Evolutionary conservation across 2,329 filamentous ascomycete genomes (phyloP).

Genomic region (Periglandula ipomoeae): DNA sequence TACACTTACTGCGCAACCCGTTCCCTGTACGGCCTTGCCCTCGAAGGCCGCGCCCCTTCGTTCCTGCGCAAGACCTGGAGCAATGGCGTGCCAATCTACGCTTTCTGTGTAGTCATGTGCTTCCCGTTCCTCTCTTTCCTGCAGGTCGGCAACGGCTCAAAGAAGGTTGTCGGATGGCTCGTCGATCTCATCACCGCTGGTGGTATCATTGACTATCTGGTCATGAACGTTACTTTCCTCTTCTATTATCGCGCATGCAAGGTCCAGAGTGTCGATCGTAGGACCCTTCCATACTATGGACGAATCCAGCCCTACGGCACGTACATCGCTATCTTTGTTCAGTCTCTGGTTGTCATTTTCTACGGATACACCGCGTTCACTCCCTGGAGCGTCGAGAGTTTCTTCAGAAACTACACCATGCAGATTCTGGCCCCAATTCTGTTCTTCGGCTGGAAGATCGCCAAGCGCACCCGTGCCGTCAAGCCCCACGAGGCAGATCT

Average conservation of each 20-base stretch:
- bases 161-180: slow-evolving; percentile 43
- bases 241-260: slow-evolving; percentile 42
- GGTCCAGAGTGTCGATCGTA: slow-evolving; percentile 43
- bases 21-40: slow-evolving; percentile 40
- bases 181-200: slow-evolving; percentile 47
- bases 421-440: slow-evolving; percentile 42
- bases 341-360: slow-evolving; percentile 34
- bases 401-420: slow-evolving; percentile 50
- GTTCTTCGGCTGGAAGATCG: slow-evolving; percentile 53
- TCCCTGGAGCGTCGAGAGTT: slow-evolving; percentile 37
- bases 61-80: slow-evolving; percentile 50
- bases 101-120: slow-evolving; percentile 42
- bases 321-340: slow-evolving; percentile 33
- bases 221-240: slow-evolving; percentile 38
- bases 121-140: slow-evolving; percentile 46
- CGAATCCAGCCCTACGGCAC: slow-evolving; percentile 51
- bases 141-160: slow-evolving; percentile 37
- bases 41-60: slow-evolving; percentile 38
- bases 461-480: slow-evolving; percentile 49
- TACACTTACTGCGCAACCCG: slow-evolving; percentile 43
- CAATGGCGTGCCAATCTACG: slow-evolving; percentile 52
- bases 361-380: slow-evolving; percentile 48
- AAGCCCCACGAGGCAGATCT: slow-evolving; percentile 47
- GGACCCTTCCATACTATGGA: slow-evolving; percentile 46
- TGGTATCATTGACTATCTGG: slow-evolving; percentile 53